phyloP scores from a whole-genome alignment of 768 basidiomycete species.

The Termitomyces sp. region DNA sequence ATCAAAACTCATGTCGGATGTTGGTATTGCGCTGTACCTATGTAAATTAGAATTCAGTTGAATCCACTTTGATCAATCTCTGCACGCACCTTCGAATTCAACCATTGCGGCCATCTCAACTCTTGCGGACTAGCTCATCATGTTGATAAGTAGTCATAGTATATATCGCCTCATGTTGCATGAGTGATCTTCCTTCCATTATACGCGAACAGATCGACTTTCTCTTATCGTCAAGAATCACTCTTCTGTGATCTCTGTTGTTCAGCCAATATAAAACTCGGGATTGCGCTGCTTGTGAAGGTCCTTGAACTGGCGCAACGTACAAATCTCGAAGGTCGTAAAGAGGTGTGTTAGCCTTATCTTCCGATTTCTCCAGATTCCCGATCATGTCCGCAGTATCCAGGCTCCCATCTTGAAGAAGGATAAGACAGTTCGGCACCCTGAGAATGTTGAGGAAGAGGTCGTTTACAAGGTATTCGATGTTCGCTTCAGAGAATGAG shows the following conservation, averaged over 20 bases:
- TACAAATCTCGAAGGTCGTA: not conserved
- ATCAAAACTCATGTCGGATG: not conserved
- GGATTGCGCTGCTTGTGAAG: not conserved
- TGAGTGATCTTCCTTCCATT: not conserved
- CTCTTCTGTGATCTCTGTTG: not conserved
- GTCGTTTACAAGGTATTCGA: not conserved
- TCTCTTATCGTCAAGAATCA: not conserved
- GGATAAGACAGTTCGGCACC: not conserved
- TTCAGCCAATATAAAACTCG: not conserved
- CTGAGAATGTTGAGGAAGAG: not conserved
- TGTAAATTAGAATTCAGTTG: not conserved
- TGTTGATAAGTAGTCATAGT: not conserved
- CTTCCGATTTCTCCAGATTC: not conserved
- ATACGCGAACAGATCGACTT: not conserved
- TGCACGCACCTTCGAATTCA: no score
- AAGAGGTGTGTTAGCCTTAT: not conserved
- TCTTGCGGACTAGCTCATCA: not conserved
- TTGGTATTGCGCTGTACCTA: not conserved
- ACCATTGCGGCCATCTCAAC: no score
- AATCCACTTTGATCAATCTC: not conserved
- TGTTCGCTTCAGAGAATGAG: not conserved
- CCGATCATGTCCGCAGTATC: not conserved
- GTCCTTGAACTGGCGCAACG: not conserved
- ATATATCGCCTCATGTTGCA: not conserved
- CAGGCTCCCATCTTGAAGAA: not conserved